Percentiles rank a stretch among this genome's conserved stretches.
Evolutionary conservation across 345 rosid species (phyloP).

Genomic region (Gossypium thurberi): DNA sequence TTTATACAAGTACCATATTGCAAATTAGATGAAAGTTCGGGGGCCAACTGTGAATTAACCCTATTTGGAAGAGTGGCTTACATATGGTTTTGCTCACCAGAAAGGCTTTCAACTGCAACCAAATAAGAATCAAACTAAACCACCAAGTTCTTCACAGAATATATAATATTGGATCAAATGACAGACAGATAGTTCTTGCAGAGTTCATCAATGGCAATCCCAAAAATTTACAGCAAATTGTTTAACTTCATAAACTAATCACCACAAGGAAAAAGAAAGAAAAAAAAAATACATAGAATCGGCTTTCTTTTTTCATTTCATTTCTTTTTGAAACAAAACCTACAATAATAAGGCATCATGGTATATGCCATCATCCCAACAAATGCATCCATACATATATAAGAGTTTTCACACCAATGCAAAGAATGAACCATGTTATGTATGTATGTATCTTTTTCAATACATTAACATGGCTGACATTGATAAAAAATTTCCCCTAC

Average conservation of each 20-base stretch:
- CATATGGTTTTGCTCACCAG: slow-evolving; percentile 4
- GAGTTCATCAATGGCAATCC: neutral
- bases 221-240: neutral
- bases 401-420: slow-evolving; percentile 8
- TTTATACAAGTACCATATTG: too few relatives aligned
- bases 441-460: neutral
- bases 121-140: too few relatives aligned
- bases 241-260: neutral
- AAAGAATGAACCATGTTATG: slow-evolving; percentile 5
- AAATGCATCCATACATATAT: neutral
- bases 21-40: too few relatives aligned
- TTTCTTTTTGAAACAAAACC: neutral
- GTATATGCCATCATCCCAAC: neutral
- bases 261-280: neutral
- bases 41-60: too few relatives aligned
- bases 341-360: neutral
- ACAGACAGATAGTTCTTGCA: neutral
- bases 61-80: neutral
- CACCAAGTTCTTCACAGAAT: too few relatives aligned
- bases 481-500: slow-evolving; percentile 19
- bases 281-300: neutral
- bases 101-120: neutral
- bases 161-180: too few relatives aligned
- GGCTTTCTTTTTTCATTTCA: neutral
- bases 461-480: neutral